Base-by-base conservation (phyloP, 345 rosid species). In the Corymbia maculata region DNA sequence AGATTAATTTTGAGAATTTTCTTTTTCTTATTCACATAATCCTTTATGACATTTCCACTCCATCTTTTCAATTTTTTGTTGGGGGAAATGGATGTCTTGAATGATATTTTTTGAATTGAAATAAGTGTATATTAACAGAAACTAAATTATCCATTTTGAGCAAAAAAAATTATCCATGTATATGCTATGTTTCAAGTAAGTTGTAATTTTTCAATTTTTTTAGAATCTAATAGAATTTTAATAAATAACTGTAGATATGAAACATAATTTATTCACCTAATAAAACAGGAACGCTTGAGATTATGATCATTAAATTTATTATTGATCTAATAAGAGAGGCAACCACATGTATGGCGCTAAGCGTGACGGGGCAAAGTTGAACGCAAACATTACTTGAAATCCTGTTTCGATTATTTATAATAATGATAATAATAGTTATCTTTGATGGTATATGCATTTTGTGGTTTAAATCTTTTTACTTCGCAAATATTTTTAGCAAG, bases 91-190 rank as follows among this genome's bases (percentile, higher is more conserved):
- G 2, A 55, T 22, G 61, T 21, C 28, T 55, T 8, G 61, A 55
- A 55, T 2, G 28, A 55, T 4, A 55, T 55, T 26, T 22, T 55
- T 22, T 55, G 5, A 55, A 55, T 9, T 21, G 61, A 55, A 55
- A 55, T 9, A 8, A 22, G 0, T 22, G 61, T 9, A 1, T 5
- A 55, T 22, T 9, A 55, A 55, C 0, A 55, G 2, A 55, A 55
- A 55, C 61, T 1, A 55, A 55, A 55, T 21, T 66, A 66, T 14
- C 9, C 42, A 36, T 36, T 2, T 36, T 36, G 42, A 36, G 42
- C 42, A 36, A 36, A 36, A 36, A 36, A 55, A 55, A 55, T 21
- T 66, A 66, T 14, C 5, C 19, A 64, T n/a, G 13, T 30, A 64
- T 0, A 64, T 0, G 11, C 3, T 30, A 7, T 66, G 11, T 30